Evolutionary conservation across 2,329 filamentous ascomycete genomes (phyloP), one percentile per base, ranked within the genome.

Genomic region (Exophiala sp.): DNA sequence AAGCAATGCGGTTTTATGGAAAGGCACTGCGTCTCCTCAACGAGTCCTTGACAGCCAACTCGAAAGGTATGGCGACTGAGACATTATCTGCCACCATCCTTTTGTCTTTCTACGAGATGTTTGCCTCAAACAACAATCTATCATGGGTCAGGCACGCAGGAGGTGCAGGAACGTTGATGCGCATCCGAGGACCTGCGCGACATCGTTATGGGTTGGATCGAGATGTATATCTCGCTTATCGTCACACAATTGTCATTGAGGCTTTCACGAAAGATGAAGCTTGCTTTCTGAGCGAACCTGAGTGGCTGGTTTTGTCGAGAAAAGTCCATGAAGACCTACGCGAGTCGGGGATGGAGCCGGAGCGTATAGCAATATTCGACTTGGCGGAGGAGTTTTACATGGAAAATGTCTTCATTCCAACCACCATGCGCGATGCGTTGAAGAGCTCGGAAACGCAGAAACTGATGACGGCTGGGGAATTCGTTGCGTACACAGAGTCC

Each of bases 131-230:
- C n/a, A 65, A 64, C n/a, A 62, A 66, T 32, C 59, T 67, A 11
- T 65, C 68, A 3, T 73, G 70, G 69, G 58, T 71, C 3, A 64
- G 63, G n/a, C 70, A 72, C 60, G 67, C 68, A 6, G 62, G 65
- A 0, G 71, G 71, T 12, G 65, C 68, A 11, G 65, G 63, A 16
- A 62, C 65, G 3, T 53, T 72, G 34, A 70, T 72, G 62, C 59
- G 61, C 33, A 62, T 67, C 12, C 69, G 70, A 10, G 69, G 69
- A 4, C 64, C 68, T 12, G 48, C 55, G 21, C 63, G 63, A 21
- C 66, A 71, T 49, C 58, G 65, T n/a, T 51, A 58, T n/a, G 69
- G 69, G 1, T 65, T 72, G 34, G 69, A 68, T 18, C 65, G 66
- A 8, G 64, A 66, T 20, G 60, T 71, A 45, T 71, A 68, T 32